Evolutionary conservation across 208 protist genomes (phyloP).

Genomic region (Leishmania tropica): DNA sequence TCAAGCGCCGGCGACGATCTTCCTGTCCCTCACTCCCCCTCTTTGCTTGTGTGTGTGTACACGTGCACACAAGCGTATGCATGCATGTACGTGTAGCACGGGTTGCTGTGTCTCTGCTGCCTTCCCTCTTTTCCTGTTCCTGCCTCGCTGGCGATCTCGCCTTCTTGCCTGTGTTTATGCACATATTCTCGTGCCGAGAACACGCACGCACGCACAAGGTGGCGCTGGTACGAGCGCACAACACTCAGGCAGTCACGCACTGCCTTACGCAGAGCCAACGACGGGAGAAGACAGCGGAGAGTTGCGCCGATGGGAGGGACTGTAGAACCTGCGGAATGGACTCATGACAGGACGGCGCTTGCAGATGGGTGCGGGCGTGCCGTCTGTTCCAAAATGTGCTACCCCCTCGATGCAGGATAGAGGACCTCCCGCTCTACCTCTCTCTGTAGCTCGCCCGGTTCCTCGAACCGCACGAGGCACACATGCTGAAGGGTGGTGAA

Average conservation of each 20-base stretch:
- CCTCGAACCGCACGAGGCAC: neutral
- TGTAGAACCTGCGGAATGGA: neutral
- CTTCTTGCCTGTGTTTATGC: neutral
- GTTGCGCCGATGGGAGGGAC: neutral
- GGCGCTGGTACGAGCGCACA: neutral
- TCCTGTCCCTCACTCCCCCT: neutral
- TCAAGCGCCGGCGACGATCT: neutral
- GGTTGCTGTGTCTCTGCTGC: neutral
- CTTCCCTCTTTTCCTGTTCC: neutral
- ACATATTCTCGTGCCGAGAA: neutral
- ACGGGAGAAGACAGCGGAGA: neutral
- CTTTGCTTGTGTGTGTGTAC: neutral
- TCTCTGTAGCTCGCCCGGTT: neutral
- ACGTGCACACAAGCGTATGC: neutral
- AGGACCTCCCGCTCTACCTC: neutral
- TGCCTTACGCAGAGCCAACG: neutral
- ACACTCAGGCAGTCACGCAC: neutral
- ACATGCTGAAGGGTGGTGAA: neutral
- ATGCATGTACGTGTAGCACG: no score
- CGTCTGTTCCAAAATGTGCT: neutral
- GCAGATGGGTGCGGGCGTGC: neutral
- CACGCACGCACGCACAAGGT: neutral
- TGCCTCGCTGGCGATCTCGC: neutral
- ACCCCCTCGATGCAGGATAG: neutral
- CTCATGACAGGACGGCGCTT: neutral